These are phyloP conservation scores for Colletotrichum lini DNA, from an alignment of 2,329 filamentous ascomycete genomes.

Conservation along the genomic window DNA sequence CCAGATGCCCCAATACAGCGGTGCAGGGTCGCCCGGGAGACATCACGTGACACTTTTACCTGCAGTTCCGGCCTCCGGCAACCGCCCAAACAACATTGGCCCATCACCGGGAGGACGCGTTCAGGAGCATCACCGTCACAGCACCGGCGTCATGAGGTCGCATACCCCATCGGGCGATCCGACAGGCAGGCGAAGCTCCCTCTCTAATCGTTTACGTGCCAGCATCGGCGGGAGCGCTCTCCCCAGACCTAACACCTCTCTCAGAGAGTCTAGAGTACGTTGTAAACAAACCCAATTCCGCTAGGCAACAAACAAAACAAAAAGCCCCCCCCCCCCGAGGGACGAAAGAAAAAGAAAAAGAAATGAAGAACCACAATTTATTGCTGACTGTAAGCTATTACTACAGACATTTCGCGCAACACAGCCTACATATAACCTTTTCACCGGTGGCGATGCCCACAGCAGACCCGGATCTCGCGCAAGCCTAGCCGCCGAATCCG, in stretches of 20 bases:
- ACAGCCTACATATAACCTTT: slow-evolving; percentile 72
- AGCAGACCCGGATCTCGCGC: slow-evolving; percentile 58
- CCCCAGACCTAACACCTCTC: slow-evolving; percentile 53
- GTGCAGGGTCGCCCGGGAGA: background rate
- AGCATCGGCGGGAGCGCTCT: slow-evolving; percentile 55
- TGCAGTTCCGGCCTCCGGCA: slow-evolving; percentile 18
- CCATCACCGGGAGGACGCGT: slow-evolving; percentile 34
- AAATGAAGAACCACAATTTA: background rate
- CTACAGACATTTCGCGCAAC: slow-evolving; percentile 63
- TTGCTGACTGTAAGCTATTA: slow-evolving; percentile 45
- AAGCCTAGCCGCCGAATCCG: slow-evolving; percentile 56
- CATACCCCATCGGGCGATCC: slow-evolving; percentile 47
- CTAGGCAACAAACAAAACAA: background rate
- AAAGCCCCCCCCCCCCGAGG: too few species aligned
- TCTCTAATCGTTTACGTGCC: slow-evolving; percentile 52
- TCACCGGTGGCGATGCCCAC: slow-evolving; percentile 65
- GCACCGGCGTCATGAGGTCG: slow-evolving; percentile 50
- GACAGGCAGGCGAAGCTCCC: slow-evolving; percentile 49
- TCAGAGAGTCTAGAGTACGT: slow-evolving; percentile 58
- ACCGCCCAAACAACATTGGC: slow-evolving; percentile 41
- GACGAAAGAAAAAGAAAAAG: too few species aligned
- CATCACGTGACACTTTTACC: slow-evolving; percentile 35
- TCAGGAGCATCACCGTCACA: slow-evolving; percentile 42
- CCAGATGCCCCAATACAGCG: background rate
- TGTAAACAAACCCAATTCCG: slow-evolving; percentile 43